phyloP scores from a whole-genome alignment of 2,329 filamentous ascomycete species.

The Ascochyta clinopodiicola region DNA sequence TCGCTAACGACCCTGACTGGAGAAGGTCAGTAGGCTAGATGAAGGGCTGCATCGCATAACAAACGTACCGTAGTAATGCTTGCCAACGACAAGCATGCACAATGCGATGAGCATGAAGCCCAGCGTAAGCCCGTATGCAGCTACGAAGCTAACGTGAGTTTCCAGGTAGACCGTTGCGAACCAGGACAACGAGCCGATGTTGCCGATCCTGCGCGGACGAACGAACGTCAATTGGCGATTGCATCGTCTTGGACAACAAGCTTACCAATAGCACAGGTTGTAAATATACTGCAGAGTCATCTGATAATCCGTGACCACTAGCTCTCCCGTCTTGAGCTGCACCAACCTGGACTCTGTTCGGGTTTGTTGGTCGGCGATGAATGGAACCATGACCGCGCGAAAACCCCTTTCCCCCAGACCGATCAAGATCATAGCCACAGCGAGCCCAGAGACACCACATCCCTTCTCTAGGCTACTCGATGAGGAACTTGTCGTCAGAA shows the following conservation, averaged over 20 bases:
- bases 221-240: not conserved
- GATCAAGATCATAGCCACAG: conserved; percentile 7
- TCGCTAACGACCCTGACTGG: too few relatives aligned
- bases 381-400: conserved; percentile 34
- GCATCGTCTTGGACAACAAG: too few relatives aligned
- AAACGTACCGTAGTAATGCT: not conserved
- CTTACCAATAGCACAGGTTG: conserved; percentile 7
- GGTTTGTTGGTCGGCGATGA: conserved; percentile 22
- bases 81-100: conserved; percentile 18
- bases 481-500: too few relatives aligned
- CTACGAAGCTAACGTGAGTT: conserved; percentile 9
- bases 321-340: not conserved
- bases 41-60: too few relatives aligned
- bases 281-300: conserved; percentile 6
- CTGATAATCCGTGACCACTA: not conserved
- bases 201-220: not conserved
- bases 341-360: not conserved
- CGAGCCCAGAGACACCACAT: too few relatives aligned
- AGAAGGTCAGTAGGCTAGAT: too few relatives aligned
- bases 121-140: conserved; percentile 20
- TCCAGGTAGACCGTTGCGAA: conserved; percentile 7
- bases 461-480: too few relatives aligned
- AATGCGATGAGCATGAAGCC: conserved; percentile 22
- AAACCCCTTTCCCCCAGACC: conserved; percentile 41
- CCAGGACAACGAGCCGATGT: conserved; percentile 5